Conservation (phyloP, 2,329 filamentous ascomycete genomes). For the Colletotrichum godetiae region DNA sequence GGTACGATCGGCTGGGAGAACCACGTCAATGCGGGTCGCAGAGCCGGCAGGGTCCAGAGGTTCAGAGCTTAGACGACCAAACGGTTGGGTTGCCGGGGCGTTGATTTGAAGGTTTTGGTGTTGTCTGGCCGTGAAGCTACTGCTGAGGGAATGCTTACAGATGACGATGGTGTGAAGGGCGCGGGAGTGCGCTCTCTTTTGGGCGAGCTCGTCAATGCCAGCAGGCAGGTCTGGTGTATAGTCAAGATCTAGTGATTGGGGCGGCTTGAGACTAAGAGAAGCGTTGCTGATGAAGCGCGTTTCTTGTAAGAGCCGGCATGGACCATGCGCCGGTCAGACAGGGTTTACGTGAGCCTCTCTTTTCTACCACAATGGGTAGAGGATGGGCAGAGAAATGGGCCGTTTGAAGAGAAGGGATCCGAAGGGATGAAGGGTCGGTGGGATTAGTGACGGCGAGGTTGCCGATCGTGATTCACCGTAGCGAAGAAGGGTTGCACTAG, state of each 20-base stretch:
- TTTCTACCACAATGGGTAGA: background rate
- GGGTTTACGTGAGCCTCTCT: background rate
- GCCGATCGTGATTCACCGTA: constrained; percentile 1
- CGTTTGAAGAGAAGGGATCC: background rate
- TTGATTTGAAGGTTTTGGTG: background rate
- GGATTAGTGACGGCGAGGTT: background rate
- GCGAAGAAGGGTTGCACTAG: background rate
- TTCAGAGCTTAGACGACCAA: constrained; percentile 13
- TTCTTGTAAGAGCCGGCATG: background rate
- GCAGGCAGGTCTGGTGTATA: background rate
- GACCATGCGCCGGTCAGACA: background rate
- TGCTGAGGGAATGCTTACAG: background rate
- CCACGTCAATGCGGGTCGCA: constrained; percentile 31
- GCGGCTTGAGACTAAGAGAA: background rate
- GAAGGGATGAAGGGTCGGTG: background rate
- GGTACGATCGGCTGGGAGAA: constrained; percentile 31
- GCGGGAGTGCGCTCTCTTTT: background rate
- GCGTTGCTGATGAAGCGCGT: background rate
- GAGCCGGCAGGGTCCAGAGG: constrained; percentile 19
- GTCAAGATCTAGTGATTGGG: background rate
- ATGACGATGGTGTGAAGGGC: background rate
- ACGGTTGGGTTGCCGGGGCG: background rate
- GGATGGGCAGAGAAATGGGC: constrained; percentile 4
- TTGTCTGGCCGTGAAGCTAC: background rate
- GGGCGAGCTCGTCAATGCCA: constrained; percentile 11